A percentile compares a stretch with the other conserved stretches of the same genome.
Evolutionary conservation across 2,329 filamentous ascomycete genomes (phyloP).

Genomic region (Phialophora chinensis): DNA sequence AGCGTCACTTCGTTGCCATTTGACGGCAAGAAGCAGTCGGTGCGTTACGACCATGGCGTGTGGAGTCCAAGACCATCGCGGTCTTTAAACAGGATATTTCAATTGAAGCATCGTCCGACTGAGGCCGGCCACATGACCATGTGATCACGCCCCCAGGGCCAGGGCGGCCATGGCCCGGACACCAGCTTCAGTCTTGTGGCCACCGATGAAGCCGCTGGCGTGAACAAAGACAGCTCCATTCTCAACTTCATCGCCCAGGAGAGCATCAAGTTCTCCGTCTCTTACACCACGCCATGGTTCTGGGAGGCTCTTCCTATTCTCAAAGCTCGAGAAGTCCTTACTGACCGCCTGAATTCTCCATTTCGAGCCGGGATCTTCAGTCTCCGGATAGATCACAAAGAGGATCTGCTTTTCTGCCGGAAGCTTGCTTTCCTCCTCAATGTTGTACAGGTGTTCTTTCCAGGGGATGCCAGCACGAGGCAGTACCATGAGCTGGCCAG

Average conservation of each 20-base stretch:
- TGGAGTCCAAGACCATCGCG: neutral
- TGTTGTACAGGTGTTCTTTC: conserved; percentile 92
- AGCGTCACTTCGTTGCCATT: neutral
- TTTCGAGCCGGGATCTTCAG: conserved; percentile 73
- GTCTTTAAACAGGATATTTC: conserved; percentile 2
- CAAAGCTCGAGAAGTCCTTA: conserved; percentile 80
- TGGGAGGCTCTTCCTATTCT: conserved; percentile 88
- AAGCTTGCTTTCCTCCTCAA: conserved; percentile 69
- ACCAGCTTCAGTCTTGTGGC: conserved; percentile 89
- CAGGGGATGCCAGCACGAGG: conserved; percentile 79
- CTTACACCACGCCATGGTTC: conserved; percentile 90
- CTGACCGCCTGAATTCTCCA: conserved; percentile 97
- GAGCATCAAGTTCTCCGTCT: conserved; percentile 78
- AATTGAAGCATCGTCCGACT: neutral
- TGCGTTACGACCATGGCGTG: neutral
- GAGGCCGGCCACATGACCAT: neutral
- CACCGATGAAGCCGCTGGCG: conserved; percentile 93
- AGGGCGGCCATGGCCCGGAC: conserved; percentile 77
- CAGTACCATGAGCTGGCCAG: conserved; percentile 82
- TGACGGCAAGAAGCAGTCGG: neutral
- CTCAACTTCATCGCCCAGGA: conserved; percentile 50
- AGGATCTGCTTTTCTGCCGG: conserved; percentile 64
- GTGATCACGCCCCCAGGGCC: conserved; percentile 43
- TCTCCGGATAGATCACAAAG: conserved; percentile 93
- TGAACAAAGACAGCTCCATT: conserved; percentile 85